Base-by-base conservation (phyloP, 495 filamentous ascomycete genomes). In the Penicillium dipodomyicola region DNA sequence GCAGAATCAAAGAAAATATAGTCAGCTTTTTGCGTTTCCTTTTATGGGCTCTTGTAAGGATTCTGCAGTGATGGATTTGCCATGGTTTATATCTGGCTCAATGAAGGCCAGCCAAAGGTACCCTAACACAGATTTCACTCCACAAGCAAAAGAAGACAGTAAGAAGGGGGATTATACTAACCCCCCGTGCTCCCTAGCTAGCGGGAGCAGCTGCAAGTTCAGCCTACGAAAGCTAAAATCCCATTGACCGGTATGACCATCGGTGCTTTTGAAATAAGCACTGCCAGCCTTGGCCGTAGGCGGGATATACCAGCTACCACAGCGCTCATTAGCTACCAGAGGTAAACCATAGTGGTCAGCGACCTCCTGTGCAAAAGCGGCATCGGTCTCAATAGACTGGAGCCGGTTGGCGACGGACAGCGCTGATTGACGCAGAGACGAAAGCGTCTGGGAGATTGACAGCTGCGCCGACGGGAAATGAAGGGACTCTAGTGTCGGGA, bases 241-340 rank as follows among this genome's bases (percentile, higher is more conserved):
- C 92, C 93, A 97, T 69, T 94, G 81, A 19, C 90, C 89, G 1
- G 80, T 82, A 75, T 98, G 94, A 2, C 94, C 94, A 73, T 98
- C 94, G 27, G 94, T 98, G 74, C 90, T 95, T 78, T 98, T 98
- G 74, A 97, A 98, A 73, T 97, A 97, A 7, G 83, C 90, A 49
- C 88, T 89, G 15, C 81, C 89, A 1, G 72, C 72, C 66, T 92
- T 92, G 11, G 56, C 60, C 19, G 69, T 68, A 0, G 89, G 87
- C 29, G 83, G 76, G 37, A 97, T 88, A 70, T 98, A 98, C 94
- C 94, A 98, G 67, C 90, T 92, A 1, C 94, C 94, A 65, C 92
- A 96, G 49, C 94, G 80, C 69, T 96, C 90, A 64, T 98, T 98
- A 22, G 92, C 89, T 22, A 98, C 76, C n/a, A 97, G 72, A 0